Conservation (phyloP, 2,329 filamentous ascomycete genomes). For the Sporothrix phasma region DNA sequence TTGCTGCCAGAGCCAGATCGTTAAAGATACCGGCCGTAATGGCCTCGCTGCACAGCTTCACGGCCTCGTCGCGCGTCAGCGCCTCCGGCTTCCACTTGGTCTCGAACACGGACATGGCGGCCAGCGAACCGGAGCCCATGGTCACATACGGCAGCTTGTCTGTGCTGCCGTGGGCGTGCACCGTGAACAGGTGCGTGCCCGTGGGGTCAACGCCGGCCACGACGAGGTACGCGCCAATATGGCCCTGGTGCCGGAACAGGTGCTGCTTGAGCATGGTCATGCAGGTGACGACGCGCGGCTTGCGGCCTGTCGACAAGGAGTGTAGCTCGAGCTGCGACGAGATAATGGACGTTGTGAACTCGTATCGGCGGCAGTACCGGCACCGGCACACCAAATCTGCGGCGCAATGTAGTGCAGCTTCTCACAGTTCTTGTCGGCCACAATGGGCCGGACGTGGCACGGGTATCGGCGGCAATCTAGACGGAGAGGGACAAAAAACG, state of each 20-base stretch:
- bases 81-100: conserved; percentile 73
- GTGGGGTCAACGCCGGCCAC: conserved; percentile 95
- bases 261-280: conserved; percentile 99
- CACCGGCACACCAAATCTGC: conserved; percentile 98
- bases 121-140: conserved; percentile 92
- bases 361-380: conserved; percentile 96
- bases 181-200: conserved; percentile 89
- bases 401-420: conserved; percentile 98
- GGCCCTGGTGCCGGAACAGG: conserved; percentile 94
- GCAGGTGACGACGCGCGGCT: conserved; percentile 94
- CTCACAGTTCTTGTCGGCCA: conserved; percentile 99
- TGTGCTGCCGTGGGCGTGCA: conserved; percentile 95
- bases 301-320: conserved; percentile 88
- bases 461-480: conserved; percentile 92
- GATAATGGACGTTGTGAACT: conserved; percentile 98
- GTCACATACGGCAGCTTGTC: conserved; percentile 99
- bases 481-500: not conserved
- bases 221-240: conserved; percentile 96
- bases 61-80: conserved; percentile 68
- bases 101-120: conserved; percentile 97
- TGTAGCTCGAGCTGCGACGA: conserved; percentile 98
- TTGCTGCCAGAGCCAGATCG: conserved; percentile 92
- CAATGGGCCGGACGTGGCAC: conserved; percentile 94
- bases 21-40: conserved; percentile 98
- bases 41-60: conserved; percentile 72